Evolutionary conservation across 257 asterid genomes (phyloP).

Genomic region (Phtheirospermum japonicum): DNA sequence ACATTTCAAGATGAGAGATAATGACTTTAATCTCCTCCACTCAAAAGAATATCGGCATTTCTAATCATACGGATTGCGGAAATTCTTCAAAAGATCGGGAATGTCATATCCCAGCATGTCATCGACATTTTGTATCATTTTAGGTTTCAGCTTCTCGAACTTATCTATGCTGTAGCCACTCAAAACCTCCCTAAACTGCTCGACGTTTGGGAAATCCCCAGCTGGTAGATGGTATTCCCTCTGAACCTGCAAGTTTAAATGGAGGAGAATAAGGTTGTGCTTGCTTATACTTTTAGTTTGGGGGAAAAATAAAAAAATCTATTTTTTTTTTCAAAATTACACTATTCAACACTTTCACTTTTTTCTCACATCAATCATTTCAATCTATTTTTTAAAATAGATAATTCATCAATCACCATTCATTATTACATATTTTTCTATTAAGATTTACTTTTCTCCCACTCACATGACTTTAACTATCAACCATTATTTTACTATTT

Average conservation of each 20-base stretch:
- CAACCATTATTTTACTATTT: too few species aligned
- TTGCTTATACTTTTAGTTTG: too few species aligned
- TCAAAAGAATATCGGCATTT: not conserved
- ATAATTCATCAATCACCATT: too few species aligned
- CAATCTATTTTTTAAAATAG: too few species aligned
- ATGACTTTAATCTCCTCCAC: not conserved
- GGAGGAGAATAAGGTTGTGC: constrained; percentile 20
- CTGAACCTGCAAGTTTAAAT: constrained; percentile 54
- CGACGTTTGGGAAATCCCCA: constrained; percentile 87
- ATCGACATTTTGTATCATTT: constrained; percentile 79
- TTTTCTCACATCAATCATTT: too few species aligned
- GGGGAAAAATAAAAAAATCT: too few species aligned
- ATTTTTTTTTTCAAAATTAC: too few species aligned
- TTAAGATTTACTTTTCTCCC: too few species aligned
- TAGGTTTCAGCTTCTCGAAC: constrained; percentile 85
- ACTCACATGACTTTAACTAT: too few species aligned
- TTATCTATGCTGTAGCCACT: constrained; percentile 75
- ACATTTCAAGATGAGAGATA: not conserved
- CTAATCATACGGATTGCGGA: constrained; percentile 84
- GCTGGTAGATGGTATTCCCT: constrained; percentile 83
- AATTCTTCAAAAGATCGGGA: constrained; percentile 80
- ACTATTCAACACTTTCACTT: too few species aligned
- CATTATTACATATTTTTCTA: too few species aligned
- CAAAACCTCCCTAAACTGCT: constrained; percentile 62
- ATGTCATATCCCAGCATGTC: constrained; percentile 96